Base-by-base conservation (phyloP, 768 basidiomycete genomes). In the Xanthoconium stramineum region DNA sequence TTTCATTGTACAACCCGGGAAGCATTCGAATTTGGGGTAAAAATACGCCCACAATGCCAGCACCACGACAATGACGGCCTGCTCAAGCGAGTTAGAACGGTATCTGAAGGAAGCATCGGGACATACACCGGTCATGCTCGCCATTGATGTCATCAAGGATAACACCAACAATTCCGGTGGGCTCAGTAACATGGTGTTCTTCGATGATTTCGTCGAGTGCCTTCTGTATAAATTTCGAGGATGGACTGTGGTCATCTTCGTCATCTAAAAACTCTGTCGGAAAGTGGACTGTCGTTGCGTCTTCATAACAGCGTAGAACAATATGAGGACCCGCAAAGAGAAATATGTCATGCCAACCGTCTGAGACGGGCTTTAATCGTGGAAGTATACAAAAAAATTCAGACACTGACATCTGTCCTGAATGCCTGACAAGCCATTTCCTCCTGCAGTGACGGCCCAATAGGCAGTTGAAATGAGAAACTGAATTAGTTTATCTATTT, bases 301-400 rank as follows among this genome's bases (percentile, higher is more conserved):
- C 55, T 47, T 56, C 43, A 36, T 49, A 29, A n/a, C 57, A 58
- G 9, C 44, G 43, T 36, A 58, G 38, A 38, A 58, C n/a, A 17
- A n/a, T 11, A 14, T 50, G 54, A 13, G 57, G 57, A 20, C 53
- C 48, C 17, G 55, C 47, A 40, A 58, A 50, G 11, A 56, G 54
- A 46, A 19, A 50, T 13, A 50, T 6, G 3, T 12, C 15, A 13
- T 38, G 11, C 11, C 37, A 38, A 13, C 14, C 14, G 14, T 14
- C 37, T 38, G 37, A 6, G 24, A 24, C 4, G 24, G 4, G 24
- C 24, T 24, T 24, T 24, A 24, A 24, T 24, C 24, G 24, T 4
- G 24, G 24, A 38, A 38, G 13, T 14, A 15, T 13, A 6, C 37
- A 12, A 35, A 47, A 13, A 33, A 7, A 13, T 6, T 17, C 19